A percentile compares a stretch with the other conserved stretches of the same genome.
Conservation (phyloP, 352 stramenopile species). For the Blastocystis hominis region DNA sequence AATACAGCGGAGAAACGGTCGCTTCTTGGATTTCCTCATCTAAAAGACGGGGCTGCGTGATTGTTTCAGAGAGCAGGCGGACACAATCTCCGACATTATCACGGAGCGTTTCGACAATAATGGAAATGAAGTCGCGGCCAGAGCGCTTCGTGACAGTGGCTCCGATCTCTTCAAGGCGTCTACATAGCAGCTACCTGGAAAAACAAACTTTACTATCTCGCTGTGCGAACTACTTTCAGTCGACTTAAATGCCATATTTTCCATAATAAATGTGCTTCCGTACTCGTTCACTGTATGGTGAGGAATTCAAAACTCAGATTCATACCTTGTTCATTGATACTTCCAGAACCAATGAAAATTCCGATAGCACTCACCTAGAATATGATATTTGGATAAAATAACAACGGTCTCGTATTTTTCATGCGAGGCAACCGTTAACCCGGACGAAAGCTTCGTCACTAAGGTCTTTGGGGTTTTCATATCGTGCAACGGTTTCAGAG, state of each 20-base stretch:
- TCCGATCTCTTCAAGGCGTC: conserved; percentile 71
- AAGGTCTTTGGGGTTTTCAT: conserved; percentile 71
- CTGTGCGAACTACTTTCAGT: conserved; percentile 70
- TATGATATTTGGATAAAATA: not conserved
- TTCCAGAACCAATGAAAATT: conserved; percentile 75
- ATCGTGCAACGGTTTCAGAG: conserved; percentile 73
- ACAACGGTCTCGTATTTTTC: conserved; percentile 71
- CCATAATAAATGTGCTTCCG: conserved; percentile 73
- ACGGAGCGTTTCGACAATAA: conserved; percentile 77
- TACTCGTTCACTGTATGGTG: not conserved
- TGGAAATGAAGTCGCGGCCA: conserved; percentile 79
- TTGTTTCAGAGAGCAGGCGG: conserved; percentile 75
- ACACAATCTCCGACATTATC: conserved; percentile 75
- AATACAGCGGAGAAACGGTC: not conserved
- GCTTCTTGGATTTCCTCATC: conserved; percentile 73
- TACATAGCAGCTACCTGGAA: conserved; percentile 57
- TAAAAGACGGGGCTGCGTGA: conserved; percentile 70
- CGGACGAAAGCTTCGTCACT: conserved; percentile 71
- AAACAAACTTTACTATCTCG: conserved; percentile 67
- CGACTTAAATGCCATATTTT: conserved; percentile 77
- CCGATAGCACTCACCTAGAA: conserved; percentile 72
- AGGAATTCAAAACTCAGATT: not conserved
- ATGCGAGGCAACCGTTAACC: conserved; percentile 75
- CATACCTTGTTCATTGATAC: conserved; percentile 69
- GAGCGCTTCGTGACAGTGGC: conserved; percentile 71